phyloP scores from a whole-genome alignment of 2,329 filamentous ascomycete species.

The Phialophora macrospora region DNA sequence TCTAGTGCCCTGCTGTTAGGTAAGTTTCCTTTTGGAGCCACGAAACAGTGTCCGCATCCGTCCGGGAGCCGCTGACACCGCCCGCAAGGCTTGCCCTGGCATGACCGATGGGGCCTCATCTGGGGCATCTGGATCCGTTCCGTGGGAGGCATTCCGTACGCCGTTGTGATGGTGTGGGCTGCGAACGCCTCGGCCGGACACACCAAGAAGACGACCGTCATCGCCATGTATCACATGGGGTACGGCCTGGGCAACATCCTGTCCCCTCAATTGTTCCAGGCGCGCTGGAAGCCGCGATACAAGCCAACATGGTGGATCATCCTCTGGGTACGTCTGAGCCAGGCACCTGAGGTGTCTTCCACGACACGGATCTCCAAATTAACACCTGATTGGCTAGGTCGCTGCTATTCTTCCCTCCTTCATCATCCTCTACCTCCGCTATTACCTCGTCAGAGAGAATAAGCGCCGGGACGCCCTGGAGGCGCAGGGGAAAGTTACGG shows the following conservation, averaged over 20 bases:
- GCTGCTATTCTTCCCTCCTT: conserved; percentile 48
- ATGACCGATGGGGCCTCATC: conserved; percentile 47
- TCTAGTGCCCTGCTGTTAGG: conserved; percentile 45
- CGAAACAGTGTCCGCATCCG: too few relatives aligned
- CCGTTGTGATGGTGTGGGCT: conserved; percentile 49
- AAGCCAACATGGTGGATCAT: conserved; percentile 41
- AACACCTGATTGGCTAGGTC: conserved; percentile 37
- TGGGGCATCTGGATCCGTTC: conserved; percentile 49
- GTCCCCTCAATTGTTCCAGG: conserved; percentile 66
- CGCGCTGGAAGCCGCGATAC: conserved; percentile 57
- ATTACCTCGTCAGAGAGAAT: conserved; percentile 55
- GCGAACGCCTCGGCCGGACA: conserved; percentile 58
- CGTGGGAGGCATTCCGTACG: conserved; percentile 47
- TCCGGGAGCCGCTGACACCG: neutral
- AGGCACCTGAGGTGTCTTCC: too few relatives aligned
- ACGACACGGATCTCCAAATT: neutral
- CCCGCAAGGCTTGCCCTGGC: conserved; percentile 44
- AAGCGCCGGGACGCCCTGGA: conserved; percentile 50
- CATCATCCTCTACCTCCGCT: conserved; percentile 49
- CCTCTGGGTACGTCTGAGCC: conserved; percentile 37
- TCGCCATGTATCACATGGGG: conserved; percentile 63
- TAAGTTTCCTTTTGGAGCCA: neutral
- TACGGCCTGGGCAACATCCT: conserved; percentile 65
- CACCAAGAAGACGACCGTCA: conserved; percentile 67
- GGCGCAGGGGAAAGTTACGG: conserved; percentile 26